Conservation (phyloP, 2,329 filamentous ascomycete species). For the Ambrosiella xylebori region DNA sequence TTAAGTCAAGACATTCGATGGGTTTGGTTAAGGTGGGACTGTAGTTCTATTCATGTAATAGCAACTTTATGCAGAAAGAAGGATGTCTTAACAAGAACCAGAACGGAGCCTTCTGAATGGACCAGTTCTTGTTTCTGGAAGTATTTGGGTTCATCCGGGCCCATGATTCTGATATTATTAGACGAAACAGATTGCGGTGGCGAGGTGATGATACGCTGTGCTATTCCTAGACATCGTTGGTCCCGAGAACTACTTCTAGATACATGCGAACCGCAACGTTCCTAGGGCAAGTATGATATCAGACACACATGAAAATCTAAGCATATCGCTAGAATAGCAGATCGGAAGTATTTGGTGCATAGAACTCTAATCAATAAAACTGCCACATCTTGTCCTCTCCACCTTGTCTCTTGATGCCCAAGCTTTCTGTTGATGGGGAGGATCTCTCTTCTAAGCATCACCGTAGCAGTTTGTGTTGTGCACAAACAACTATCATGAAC, state of each 20-base stretch:
- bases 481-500: not conserved
- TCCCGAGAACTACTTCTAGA: not conserved
- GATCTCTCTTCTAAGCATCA: too few species aligned
- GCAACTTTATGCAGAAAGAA: not conserved
- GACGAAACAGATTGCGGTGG: not conserved
- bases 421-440: too few species aligned
- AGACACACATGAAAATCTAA: too few species aligned
- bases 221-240: not conserved
- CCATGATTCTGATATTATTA: not conserved
- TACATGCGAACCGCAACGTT: not conserved
- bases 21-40: too few species aligned
- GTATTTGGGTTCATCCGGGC: not conserved
- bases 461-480: not conserved
- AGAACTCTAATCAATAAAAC: too few species aligned
- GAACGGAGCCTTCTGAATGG: not conserved
- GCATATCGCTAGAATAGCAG: too few species aligned
- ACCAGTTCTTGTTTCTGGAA: not conserved
- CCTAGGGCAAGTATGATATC: too few species aligned
- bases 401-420: not conserved
- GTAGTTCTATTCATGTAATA: too few species aligned
- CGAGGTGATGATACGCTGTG: not conserved
- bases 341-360: too few species aligned
- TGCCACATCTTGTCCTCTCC: not conserved
- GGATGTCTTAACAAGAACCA: not conserved
- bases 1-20: too few species aligned